Evolutionary conservation across 2,329 filamentous ascomycete species (phyloP), one percentile per base, ranked within the genome.

Genomic region (Amauroascus verrucosus): DNA sequence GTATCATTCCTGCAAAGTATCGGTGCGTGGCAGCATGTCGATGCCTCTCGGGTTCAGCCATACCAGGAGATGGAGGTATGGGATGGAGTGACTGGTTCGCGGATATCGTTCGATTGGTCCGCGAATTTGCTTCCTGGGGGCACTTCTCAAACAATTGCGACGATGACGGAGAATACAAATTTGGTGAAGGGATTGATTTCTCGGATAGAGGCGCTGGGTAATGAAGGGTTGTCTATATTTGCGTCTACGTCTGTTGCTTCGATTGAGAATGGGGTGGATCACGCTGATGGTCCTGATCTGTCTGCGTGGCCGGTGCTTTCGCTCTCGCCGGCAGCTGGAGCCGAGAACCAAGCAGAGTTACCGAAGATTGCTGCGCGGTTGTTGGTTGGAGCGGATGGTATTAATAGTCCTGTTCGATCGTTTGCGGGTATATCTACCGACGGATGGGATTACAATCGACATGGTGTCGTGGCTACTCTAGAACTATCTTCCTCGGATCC

Each of bases 31-130:
- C 65, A 76, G 6, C 82, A 94, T 64, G 74, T 96, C 56, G 78
- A 86, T 60, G 72, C 76, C 40, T 75, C 80, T 5, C 82, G 93
- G 30, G 81, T 93, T 32, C 90, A 96, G 72, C 79, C 83, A 0
- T 98, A 96, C 69, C 84, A 94, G 56, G 86, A 91, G 62, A 98
- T 98, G 93, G 86, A 95, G 68, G 93, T 97, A 30, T 98, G 94
- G 93, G 93, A 98, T 68, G 94, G 91, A 57, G 81, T 95, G 54
- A 87, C 86, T 38, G 89, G 83, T 55, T 87, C 89, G 33, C 81
- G 84, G 61, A 93, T 98, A 66, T 85, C 88, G 61, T 98, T 98
- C 68, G 86, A 93, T 71, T 86, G 84, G 84, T 72, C 72, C 4
- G 66, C 72, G 35, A 49, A 48, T 49, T 8, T 48, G 28, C 45